phyloP scores from a whole-genome alignment of 1,284 basidiomycete genomes.

The Rhodotorula sp. region DNA sequence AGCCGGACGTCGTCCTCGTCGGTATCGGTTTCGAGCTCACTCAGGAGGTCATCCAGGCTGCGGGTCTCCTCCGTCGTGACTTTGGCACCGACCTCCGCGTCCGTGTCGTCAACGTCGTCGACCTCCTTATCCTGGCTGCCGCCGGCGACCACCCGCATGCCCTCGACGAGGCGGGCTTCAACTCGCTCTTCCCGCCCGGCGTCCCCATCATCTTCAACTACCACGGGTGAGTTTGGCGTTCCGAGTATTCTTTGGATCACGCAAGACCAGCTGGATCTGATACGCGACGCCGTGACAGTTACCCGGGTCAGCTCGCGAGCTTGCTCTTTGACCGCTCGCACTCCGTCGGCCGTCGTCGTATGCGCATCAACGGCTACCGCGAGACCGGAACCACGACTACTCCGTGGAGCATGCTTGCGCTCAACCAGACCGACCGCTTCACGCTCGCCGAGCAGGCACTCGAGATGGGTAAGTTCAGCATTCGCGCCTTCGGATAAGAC shows the following conservation, averaged over 20 bases:
- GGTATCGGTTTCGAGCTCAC: constrained; percentile 50
- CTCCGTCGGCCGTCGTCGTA: constrained; percentile 49
- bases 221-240: constrained; percentile 58
- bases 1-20: constrained; percentile 55
- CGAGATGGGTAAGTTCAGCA: constrained; percentile 36
- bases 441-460: constrained; percentile 52
- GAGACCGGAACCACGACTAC: constrained; percentile 55
- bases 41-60: constrained; percentile 51
- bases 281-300: constrained; percentile 6
- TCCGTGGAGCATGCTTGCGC: constrained; percentile 53
- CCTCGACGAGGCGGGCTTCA: constrained; percentile 60
- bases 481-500: neutral
- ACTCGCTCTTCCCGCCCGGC: constrained; percentile 45
- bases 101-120: constrained; percentile 50
- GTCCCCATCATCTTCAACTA: constrained; percentile 64
- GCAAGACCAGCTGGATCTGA: neutral
- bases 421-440: constrained; percentile 54
- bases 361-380: constrained; percentile 51
- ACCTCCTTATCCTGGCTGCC: constrained; percentile 70
- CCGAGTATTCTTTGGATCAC: neutral
- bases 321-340: constrained; percentile 50
- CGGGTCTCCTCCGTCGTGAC: constrained; percentile 45
- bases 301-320: constrained; percentile 35
- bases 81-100: constrained; percentile 45
- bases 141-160: constrained; percentile 73